Base-by-base conservation (phyloP, 768 basidiomycete species). In the Tricholoma sp. region DNA sequence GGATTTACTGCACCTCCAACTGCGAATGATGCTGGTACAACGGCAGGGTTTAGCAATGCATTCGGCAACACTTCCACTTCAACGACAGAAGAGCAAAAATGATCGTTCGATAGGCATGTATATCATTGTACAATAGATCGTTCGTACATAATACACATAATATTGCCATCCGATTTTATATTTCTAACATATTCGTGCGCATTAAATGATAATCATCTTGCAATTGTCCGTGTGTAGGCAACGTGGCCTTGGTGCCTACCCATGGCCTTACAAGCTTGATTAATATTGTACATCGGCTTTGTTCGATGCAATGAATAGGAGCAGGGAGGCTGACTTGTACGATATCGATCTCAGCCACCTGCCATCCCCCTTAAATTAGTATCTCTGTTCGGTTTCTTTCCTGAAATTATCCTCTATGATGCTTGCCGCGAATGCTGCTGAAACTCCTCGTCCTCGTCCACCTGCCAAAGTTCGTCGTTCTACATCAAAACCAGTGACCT, bases 401-500 rank as follows among this genome's bases (percentile, higher is more conserved):
- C 47, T 49, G 29, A 7, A 32, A 13, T 29, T 36, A 48, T 13
- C 34, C 2, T 13, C 29, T 41, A 62, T 32, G 29, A 76, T 74
- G 72, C 66, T 77, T 44, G 67, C 73, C 18, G 69, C 63, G 47
- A 68, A 67, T n/a, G 57, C 61, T 33, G 65, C 68, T 47, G 74
- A 74, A 39, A 85, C 84, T 12, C 82, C 86, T 15, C 81, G 88
- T 48, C 88, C 89, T 4, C 76, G 81, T 12, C 89, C 89, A 5
- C 89, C 89, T 39, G 88, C 86, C 3, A 84, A 83, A 72, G 69
- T 77, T 24, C 81, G 86, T 53, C 80, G 85, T 49, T 70, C 78
- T 34, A 68, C 72, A 48, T 57, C 64, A 37, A 70, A 73, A 41
- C 63, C 65, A 53, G 24, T 24, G 24, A 72, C 72, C 52, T 70